A percentile compares a stretch with the other conserved stretches of the same genome.
Evolutionary conservation across 306 rosid genomes (phyloP).

Genomic region (Cicer pinnatifidum): DNA sequence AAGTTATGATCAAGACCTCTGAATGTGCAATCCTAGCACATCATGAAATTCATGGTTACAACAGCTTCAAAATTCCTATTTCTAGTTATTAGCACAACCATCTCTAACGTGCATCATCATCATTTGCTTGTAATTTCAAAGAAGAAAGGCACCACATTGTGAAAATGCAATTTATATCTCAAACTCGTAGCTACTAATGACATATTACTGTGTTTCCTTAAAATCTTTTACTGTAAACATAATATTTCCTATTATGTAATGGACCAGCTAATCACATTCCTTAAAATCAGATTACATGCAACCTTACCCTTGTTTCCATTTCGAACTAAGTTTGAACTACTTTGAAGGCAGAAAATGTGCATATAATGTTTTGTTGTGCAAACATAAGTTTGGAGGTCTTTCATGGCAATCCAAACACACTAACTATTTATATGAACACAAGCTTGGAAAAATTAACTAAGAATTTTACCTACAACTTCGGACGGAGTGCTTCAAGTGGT

Average conservation of each 20-base stretch:
- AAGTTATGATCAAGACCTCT: conserved; percentile 24
- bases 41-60: conserved; percentile 50
- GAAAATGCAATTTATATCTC: conserved; percentile 31
- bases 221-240: no score
- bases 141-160: not conserved
- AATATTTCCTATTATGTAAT: not conserved
- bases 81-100: conserved; percentile 51
- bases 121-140: conserved; percentile 42
- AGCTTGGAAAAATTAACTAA: no score
- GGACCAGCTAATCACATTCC: not conserved
- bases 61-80: conserved; percentile 44
- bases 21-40: conserved; percentile 41
- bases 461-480: no score
- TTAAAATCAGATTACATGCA: not conserved
- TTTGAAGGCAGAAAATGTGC: not conserved
- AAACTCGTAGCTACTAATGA: conserved; percentile 39
- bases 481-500: conserved; percentile 60
- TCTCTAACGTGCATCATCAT: conserved; percentile 22
- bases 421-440: no score
- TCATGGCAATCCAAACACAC: no score
- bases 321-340: not conserved
- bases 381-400: no score
- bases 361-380: no score
- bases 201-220: not conserved
- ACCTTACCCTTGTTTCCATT: not conserved